Evolutionary conservation across 2,329 filamentous ascomycete genomes (phyloP).

Genomic region (Nothopassalora personata): DNA sequence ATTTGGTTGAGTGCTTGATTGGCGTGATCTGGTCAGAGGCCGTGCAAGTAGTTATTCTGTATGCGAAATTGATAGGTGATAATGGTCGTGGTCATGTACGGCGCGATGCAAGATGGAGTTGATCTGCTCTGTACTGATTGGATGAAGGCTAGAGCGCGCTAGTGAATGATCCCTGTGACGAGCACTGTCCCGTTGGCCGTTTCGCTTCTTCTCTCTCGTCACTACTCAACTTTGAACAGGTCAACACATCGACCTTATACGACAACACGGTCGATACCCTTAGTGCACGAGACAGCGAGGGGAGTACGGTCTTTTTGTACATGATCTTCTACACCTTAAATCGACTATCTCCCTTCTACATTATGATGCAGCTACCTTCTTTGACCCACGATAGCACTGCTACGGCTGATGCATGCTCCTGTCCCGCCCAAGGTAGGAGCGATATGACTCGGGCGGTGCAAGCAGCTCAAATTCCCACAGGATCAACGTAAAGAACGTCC

Average conservation of each 20-base stretch:
- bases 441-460: conserved; percentile 18
- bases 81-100: background rate
- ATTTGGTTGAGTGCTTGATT: no score
- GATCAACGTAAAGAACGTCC: conserved; percentile 27
- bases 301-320: no score
- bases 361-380: background rate
- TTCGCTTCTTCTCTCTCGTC: no score
- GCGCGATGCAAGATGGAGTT: background rate
- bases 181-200: background rate
- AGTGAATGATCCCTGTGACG: background rate
- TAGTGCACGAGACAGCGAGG: no score
- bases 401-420: conserved; percentile 27
- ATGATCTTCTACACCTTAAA: no score
- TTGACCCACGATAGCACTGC: conserved; percentile 25
- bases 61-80: background rate
- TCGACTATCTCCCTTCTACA: no score
- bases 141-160: background rate
- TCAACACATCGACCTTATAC: no score
- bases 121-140: background rate
- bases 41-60: background rate
- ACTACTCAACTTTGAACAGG: no score
- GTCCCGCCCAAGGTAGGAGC: conserved; percentile 23
- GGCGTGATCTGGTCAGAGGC: no score
- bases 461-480: conserved; percentile 31
- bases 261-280: no score